These are phyloP conservation scores for Coniophora puteana DNA, from an alignment of 1,284 basidiomycete genomes.

Conservation along the genomic window DNA sequence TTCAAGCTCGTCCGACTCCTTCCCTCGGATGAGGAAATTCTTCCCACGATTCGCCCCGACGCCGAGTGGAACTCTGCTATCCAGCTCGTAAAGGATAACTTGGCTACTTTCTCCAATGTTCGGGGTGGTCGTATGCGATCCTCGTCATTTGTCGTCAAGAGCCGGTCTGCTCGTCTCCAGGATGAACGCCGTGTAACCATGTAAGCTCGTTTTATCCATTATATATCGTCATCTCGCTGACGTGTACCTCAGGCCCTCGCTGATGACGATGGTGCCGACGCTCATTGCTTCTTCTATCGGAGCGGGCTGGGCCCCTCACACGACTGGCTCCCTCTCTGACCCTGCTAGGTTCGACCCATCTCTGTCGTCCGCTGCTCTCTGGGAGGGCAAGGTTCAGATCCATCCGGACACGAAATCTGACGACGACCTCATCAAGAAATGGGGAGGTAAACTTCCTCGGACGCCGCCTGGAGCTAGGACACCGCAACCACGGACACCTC, in stretches of 20 bases:
- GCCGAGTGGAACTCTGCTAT: conserved; percentile 72
- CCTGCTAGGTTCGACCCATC: conserved; percentile 77
- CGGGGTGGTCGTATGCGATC: conserved; percentile 84
- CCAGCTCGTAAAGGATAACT: conserved; percentile 80
- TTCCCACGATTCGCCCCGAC: conserved; percentile 65
- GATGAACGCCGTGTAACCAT: conserved; percentile 44
- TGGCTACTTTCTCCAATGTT: conserved; percentile 76
- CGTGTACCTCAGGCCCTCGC: conserved; percentile 42
- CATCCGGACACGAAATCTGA: conserved; percentile 76
- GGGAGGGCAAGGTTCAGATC: conserved; percentile 80
- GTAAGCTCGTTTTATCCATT: conserved; percentile 22
- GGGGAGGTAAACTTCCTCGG: conserved; percentile 24
- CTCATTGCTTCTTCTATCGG: conserved; percentile 84
- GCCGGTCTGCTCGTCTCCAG: conserved; percentile 55
- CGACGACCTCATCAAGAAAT: conserved; percentile 40
- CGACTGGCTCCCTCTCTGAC: conserved; percentile 60
- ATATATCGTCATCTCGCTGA: conserved; percentile 16
- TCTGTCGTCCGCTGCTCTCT: conserved; percentile 72
- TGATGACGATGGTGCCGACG: conserved; percentile 88
- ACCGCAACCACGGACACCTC: conserved; percentile 14
- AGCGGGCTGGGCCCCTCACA: conserved; percentile 67
- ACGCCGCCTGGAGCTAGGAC: conserved; percentile 12
- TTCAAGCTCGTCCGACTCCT: conserved; percentile 69
- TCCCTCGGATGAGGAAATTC: conserved; percentile 58
- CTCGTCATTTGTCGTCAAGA: conserved; percentile 80